Evolutionary conservation across 345 rosid species (phyloP), one percentile per base, ranked within the genome.

Genomic region (Populus deltoides): DNA sequence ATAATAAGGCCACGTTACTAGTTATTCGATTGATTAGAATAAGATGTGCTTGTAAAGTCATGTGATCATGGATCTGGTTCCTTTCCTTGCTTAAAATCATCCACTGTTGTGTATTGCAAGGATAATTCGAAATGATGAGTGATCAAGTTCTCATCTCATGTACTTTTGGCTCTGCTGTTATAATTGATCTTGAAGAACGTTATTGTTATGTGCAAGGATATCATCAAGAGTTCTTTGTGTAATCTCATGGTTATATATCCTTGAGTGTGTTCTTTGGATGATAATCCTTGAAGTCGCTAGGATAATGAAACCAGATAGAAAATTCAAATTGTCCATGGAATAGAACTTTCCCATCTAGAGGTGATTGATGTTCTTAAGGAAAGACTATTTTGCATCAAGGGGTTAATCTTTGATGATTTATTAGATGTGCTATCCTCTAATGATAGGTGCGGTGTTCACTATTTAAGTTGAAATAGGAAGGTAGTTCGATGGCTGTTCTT

Each of bases 401-500:
- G 29, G 13, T 59, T 47, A 43, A 1, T 43, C 70, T 16, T 69
- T n/a, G 49, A 73, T 17, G 25, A 61, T 61, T 20, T 61, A 22
- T 61, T 4, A n/a, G 45, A 9, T 41, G 45, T 10, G 13, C 45
- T 41, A 41, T 41, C 43, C 43, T 59, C 18, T 18, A 20, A 59
- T 33, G n/a, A 70, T 4, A 31, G 35, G 33, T 72, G 67, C 33
- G 74, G 61, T 43, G 22, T 38, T 47, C 35, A 31, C 59, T 29
- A 49, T 68, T 71, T n/a, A 76, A 36, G 53, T 66, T 77, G 51
- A 22, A 49, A 67, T 1, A 53, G 27, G 25, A 55, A 63, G 62
- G 57, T 72, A 63, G 73, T 33, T 75, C 43, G 41, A 43, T 17
- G 61, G 69, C 27, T 55, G 70, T 57, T 66, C 70, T 38, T 47